Evolutionary conservation across 129 eudicot genomes (phyloP).

Genomic region (Centaurea solstitialis): DNA sequence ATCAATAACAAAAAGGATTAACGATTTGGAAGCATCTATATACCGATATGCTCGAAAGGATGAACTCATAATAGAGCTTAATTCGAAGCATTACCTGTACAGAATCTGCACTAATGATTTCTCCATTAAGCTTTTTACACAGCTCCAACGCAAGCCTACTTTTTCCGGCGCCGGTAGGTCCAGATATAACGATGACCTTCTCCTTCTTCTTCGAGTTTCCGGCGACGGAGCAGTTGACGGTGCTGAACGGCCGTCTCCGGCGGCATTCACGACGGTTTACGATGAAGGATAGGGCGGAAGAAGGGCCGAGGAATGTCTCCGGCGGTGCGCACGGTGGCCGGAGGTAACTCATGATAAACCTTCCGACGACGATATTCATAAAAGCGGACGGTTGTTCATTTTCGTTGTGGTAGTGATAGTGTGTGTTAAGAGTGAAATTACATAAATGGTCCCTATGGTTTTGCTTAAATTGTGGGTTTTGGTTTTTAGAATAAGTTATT

Average conservation of each 20-base stretch:
- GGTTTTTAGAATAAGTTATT: no score
- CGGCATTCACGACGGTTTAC: conserved; percentile 18
- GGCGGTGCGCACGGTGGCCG: conserved; percentile 40
- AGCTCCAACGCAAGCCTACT: conserved; percentile 87
- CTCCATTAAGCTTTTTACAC: conserved; percentile 78
- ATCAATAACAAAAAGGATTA: not conserved
- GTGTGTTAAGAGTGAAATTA: not conserved
- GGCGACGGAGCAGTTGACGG: conserved; percentile 49
- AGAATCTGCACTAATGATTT: conserved; percentile 96
- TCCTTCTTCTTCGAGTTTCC: conserved; percentile 47
- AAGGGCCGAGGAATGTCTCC: conserved; percentile 26
- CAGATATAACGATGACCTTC: conserved; percentile 88
- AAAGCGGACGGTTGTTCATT: not conserved
- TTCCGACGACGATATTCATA: conserved; percentile 46
- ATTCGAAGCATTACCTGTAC: conserved; percentile 60
- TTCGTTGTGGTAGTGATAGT: not conserved
- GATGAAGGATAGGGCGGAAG: conserved; percentile 32
- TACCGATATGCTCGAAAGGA: not conserved
- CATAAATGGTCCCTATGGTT: no score
- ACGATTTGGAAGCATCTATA: not conserved
- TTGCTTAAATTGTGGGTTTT: no score
- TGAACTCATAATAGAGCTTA: not conserved
- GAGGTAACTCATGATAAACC: conserved; percentile 40
- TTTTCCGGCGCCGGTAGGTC: conserved; percentile 98
- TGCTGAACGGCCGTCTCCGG: conserved; percentile 25